These are phyloP conservation scores for Cryptococcus depauperatus DNA, from an alignment of 1,284 basidiomycete species.

Conservation along the genomic window DNA sequence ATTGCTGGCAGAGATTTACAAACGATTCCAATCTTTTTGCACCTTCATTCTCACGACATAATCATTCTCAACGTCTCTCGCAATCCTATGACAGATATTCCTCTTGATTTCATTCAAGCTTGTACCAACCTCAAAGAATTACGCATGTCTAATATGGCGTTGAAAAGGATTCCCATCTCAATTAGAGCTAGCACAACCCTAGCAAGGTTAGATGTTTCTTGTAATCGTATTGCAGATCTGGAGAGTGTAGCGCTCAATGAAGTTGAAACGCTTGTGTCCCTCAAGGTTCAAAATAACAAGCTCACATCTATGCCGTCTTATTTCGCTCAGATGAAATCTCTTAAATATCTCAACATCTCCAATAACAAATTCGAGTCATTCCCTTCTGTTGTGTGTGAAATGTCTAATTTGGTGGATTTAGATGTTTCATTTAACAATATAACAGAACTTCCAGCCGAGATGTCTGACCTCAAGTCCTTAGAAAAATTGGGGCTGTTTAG, in stretches of 20 bases:
- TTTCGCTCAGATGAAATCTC: conserved; percentile 63
- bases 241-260: conserved; percentile 76
- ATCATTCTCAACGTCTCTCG: conserved; percentile 81
- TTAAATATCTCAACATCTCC: conserved; percentile 83
- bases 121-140: conserved; percentile 79
- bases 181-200: conserved; percentile 69
- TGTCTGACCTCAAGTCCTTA: conserved; percentile 63
- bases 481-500: conserved; percentile 77
- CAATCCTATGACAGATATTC: conserved; percentile 94
- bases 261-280: conserved; percentile 61
- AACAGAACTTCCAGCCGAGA: conserved; percentile 67
- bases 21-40: conserved; percentile 82
- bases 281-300: conserved; percentile 88
- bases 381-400: conserved; percentile 67
- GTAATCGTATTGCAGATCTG: conserved; percentile 85
- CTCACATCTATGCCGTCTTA: conserved; percentile 79
- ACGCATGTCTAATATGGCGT: conserved; percentile 82
- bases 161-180: conserved; percentile 85
- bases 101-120: conserved; percentile 90
- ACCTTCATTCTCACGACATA: conserved; percentile 79
- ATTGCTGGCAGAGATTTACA: conserved; percentile 74
- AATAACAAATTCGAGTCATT: conserved; percentile 91
- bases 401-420: conserved; percentile 69
- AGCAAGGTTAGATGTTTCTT: conserved; percentile 79
- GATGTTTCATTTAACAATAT: conserved; percentile 96